phyloP scores from a whole-genome alignment of 345 rosid species.

The Citrus maxima region DNA sequence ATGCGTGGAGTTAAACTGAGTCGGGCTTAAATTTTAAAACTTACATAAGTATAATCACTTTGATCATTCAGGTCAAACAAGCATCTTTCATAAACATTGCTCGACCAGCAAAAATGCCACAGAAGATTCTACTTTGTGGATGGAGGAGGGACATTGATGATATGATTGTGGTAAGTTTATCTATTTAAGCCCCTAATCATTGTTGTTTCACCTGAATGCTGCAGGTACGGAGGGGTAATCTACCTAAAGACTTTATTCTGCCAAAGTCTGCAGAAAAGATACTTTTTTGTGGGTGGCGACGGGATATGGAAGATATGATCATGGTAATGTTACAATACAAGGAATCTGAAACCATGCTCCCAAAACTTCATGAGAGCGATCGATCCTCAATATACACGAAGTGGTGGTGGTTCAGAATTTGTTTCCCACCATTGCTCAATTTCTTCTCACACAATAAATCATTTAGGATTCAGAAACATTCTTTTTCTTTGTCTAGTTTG shows the following conservation, averaged over 20 bases:
- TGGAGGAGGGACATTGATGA: slow-evolving; percentile 90
- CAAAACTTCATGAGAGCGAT: slow-evolving; percentile 23
- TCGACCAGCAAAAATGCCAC: slow-evolving; percentile 65
- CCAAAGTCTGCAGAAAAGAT: slow-evolving; percentile 60
- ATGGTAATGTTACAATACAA: slow-evolving; percentile 46
- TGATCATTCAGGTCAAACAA: slow-evolving; percentile 71
- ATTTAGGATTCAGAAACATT: slow-evolving; percentile 9
- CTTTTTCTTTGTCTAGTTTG: not conserved
- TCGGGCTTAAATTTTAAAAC: slow-evolving; percentile 28
- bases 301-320: slow-evolving; percentile 86
- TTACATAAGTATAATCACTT: slow-evolving; percentile 41
- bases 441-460: slow-evolving; percentile 13
- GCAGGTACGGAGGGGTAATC: slow-evolving; percentile 70
- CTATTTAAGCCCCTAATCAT: slow-evolving; percentile 55
- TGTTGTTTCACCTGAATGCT: slow-evolving; percentile 49
- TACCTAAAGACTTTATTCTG: slow-evolving; percentile 52
- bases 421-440: slow-evolving; percentile 9
- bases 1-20: slow-evolving; percentile 28
- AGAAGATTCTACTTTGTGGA: slow-evolving; percentile 86
- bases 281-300: slow-evolving; percentile 77
- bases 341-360: slow-evolving; percentile 27
- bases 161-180: slow-evolving; percentile 80
- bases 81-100: slow-evolving; percentile 51
- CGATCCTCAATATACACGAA: slow-evolving; percentile 7
- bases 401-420: slow-evolving; percentile 26